Evolutionary conservation across 2,329 filamentous ascomycete species (phyloP), one percentile per base, ranked within the genome.

Genomic region (Ustilaginoidea virens): DNA sequence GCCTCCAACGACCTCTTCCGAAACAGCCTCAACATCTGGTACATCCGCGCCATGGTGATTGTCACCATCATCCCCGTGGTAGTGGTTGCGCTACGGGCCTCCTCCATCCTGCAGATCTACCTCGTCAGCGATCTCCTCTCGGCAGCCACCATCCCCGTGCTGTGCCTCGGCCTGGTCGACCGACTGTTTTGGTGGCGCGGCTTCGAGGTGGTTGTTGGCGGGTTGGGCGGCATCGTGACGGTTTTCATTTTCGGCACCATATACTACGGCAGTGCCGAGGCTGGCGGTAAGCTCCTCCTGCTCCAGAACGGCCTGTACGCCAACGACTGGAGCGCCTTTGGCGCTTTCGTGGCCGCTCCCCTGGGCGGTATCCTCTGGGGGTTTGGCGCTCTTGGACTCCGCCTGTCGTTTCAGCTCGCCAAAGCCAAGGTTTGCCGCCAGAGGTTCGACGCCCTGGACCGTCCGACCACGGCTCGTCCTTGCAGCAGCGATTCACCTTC

Each of bases 1-100:
- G 78, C 75, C 10, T 83, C 77, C 39, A 87, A 87, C 56, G 81
- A 90, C 47, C 54, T 90, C 10, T 87, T 87, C 65, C 74, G 80
- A 42, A 90, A 90, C 62, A 70, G 67, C 34, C 69, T 90, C 32
- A 75, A 74, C 43, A 69, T 86, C 38, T 80, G 79, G 70, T 68
- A 62, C 49, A 77, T 87, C 40, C 75, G 81, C 26, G 62, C 46
- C 12, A 61, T 61, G 23, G 80, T 90, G 16, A 69, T 87, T 1
- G 46, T 80, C 11, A 43, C 86, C 49, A 85, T 85, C 45, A 56
- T 85, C 36, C 81, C 81, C 2, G 69, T 75, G 29, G 67, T 86
- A 9, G 69, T 81, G 16, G 64, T 87, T 26, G 80, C 80, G 8
- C 61, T 87, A 31, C 76, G 74, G 46, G 73, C 74, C 6, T 78